Base-by-base conservation (phyloP, 2,329 filamentous ascomycete species). In the Xylariaceae sp. region DNA sequence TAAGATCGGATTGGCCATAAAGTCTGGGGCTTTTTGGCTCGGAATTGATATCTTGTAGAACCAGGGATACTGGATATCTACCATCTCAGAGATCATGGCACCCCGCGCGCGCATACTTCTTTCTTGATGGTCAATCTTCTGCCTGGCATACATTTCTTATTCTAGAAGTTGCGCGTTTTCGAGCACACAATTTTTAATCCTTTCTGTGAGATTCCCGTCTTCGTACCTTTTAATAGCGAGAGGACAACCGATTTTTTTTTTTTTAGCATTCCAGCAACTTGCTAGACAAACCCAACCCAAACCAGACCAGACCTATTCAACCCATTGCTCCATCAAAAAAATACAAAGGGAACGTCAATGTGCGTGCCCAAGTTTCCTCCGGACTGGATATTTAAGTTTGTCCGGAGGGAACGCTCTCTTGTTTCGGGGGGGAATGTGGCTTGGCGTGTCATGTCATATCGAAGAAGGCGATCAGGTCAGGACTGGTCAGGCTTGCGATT, bases 31-130 rank as follows among this genome's bases (percentile, higher is more conserved):
- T 53, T 53, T 32, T 59, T 42, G 44, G 49, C 53, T 50, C 47
- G 48, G 44, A 53, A 52, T 58, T 55, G 51, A 55, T 52, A 60
- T 51, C 55, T 57, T 65, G 64, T 64, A 67, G 56, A 61, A 65
- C 62, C 62, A 67, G 62, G 60, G 54, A 64, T 67, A 64, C 64
- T 67, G 64, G 65, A 67, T 67, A 66, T 56, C 60, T 62, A 60
- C 58, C 55, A 62, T 60, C 55, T 56, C 52, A 60, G 55, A 19
- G 47, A 59, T 54, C 52, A 50, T 58, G 53, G 53, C 50, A 49
- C 19, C 19, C 19, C 19, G 19, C 56, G 54, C 47, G 54, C 48
- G 49, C 46, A 51, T 19, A 19, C 19, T 19, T 19, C 34, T 50
- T 51, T 55, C 44, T 62, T 61, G 53, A 47, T 62, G 58, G 50